These are phyloP conservation scores for Camellia lanceoleosa DNA, from an alignment of 148 eudicot genomes.

Conservation along the genomic window DNA sequence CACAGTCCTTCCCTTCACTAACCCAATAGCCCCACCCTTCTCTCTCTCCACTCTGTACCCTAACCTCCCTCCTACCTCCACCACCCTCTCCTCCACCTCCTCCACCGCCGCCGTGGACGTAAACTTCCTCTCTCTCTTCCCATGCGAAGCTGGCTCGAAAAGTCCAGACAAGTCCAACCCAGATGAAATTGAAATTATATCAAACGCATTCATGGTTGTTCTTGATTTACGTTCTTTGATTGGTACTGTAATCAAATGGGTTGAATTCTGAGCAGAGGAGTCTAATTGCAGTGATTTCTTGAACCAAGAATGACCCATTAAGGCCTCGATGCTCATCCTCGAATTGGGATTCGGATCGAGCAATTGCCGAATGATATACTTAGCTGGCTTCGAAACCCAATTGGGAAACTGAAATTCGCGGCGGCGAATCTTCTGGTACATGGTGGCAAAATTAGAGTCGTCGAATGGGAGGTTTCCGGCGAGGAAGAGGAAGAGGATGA, in stretches of 20 bases:
- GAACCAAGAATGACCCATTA: constrained; percentile 51
- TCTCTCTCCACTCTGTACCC: constrained; percentile 58
- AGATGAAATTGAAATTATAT: constrained; percentile 67
- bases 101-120: constrained; percentile 36
- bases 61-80: constrained; percentile 38
- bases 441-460: constrained; percentile 48
- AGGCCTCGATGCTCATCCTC: constrained; percentile 44
- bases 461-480: constrained; percentile 65
- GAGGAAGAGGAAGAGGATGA: constrained; percentile 57
- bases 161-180: constrained; percentile 66
- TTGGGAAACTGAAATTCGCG: constrained; percentile 51
- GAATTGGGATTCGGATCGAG: constrained; percentile 69
- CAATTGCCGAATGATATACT: constrained; percentile 36
- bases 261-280: background rate
- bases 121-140: constrained; percentile 49
- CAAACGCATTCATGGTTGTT: constrained; percentile 63
- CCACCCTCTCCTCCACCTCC: constrained; percentile 53
- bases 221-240: constrained; percentile 32
- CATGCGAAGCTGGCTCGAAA: constrained; percentile 29
- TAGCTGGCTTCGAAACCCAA: constrained; percentile 48
- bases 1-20: constrained; percentile 52
- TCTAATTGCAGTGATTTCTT: constrained; percentile 23
- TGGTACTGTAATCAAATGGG: constrained; percentile 16
- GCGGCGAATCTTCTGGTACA: constrained; percentile 59
- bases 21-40: constrained; percentile 36